Base-by-base conservation (phyloP, 2,329 filamentous ascomycete species). In the Bipolaris sorokiniana region DNA sequence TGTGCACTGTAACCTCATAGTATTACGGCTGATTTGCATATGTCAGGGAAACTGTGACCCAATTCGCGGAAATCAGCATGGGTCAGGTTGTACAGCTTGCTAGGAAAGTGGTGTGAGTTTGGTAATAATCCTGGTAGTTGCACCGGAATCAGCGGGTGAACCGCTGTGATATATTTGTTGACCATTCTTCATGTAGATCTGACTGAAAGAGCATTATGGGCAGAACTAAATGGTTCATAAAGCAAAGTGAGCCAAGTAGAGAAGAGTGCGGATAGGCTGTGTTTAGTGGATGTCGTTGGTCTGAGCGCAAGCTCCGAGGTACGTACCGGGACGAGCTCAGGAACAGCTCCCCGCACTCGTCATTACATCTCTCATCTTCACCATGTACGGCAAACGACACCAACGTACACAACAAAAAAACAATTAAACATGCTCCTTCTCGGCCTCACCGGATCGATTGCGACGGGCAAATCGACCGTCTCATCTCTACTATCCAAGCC, bases 401-500 rank as follows among this genome's bases (percentile, higher is more conserved):
- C 52, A 48, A 42, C 57, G 66, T 38, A 16, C 9, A 48, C 22
- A 3, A 37, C 7, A 18, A n/a, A 28, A 23, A 37, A 38, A 18
- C 9, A 48, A 48, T 7, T n/a, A 28, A 28, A 26, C 4, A 98
- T 98, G 95, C 86, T 98, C 47, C 88, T 99, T 71, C 92, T 99
- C 69, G 95, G 95, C 55, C 87, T 99, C 23, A 99, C 95, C 7
- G 95, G 95, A 75, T 97, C 93, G 59, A 98, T 99, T 74, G 95
- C 95, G 59, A 99, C 95, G 5, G 95, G 95, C 76, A 99, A 99
- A 85, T 97, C 94, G 44, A 99, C 94, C 65, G 92, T 97, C 53
- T 97, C 95, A 26, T 83, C 84, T 37, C 84, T 97, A 67, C 90
- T 99, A 69, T 87, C 90, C 48, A 83, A 86, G 4, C 82, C 90